A percentile compares a stretch with the other conserved stretches of the same genome.
phyloP scores from a whole-genome alignment of 2,329 filamentous ascomycete species.

The Phoma sp. region DNA sequence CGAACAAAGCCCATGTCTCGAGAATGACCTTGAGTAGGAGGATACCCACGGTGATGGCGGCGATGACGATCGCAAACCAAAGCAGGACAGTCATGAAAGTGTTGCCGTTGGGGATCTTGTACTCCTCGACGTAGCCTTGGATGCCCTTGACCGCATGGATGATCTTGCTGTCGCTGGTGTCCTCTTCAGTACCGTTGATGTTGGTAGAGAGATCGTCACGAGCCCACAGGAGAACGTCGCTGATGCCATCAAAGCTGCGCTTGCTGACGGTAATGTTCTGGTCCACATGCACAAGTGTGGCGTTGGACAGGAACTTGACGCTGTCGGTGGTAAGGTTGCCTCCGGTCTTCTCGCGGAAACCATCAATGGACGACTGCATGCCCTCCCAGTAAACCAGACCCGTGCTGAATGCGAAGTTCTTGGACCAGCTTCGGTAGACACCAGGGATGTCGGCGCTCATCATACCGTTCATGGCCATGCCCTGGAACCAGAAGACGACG shows the following conservation, averaged over 20 bases:
- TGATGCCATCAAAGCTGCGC: slow-evolving; percentile 54
- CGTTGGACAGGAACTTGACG: slow-evolving; percentile 74
- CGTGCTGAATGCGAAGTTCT: slow-evolving; percentile 92
- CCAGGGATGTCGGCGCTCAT: slow-evolving; percentile 85
- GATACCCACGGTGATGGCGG: slow-evolving; percentile 81
- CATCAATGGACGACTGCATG: slow-evolving; percentile 83
- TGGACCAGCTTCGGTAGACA: slow-evolving; percentile 86
- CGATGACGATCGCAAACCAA: slow-evolving; percentile 86
- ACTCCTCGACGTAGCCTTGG: slow-evolving; percentile 80
- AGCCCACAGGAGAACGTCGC: slow-evolving; percentile 56
- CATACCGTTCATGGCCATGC: slow-evolving; percentile 96
- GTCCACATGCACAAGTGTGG: slow-evolving; percentile 74
- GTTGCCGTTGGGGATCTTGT: slow-evolving; percentile 85
- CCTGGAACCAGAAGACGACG: slow-evolving; percentile 88
- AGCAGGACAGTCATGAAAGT: slow-evolving; percentile 96
- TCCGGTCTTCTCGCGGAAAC: slow-evolving; percentile 79
- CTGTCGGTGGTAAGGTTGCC: slow-evolving; percentile 85
- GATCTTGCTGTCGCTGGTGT: slow-evolving; percentile 50
- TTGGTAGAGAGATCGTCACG: slow-evolving; percentile 56
- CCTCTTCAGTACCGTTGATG: slow-evolving; percentile 49
- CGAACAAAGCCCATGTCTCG: slow-evolving; percentile 89
- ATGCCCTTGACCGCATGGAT: slow-evolving; percentile 73
- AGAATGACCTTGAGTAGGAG: slow-evolving; percentile 90
- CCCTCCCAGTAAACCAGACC: slow-evolving; percentile 82
- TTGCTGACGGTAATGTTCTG: slow-evolving; percentile 63